phyloP scores from a whole-genome alignment of 768 basidiomycete species.

The Solioccasus polychromus region DNA sequence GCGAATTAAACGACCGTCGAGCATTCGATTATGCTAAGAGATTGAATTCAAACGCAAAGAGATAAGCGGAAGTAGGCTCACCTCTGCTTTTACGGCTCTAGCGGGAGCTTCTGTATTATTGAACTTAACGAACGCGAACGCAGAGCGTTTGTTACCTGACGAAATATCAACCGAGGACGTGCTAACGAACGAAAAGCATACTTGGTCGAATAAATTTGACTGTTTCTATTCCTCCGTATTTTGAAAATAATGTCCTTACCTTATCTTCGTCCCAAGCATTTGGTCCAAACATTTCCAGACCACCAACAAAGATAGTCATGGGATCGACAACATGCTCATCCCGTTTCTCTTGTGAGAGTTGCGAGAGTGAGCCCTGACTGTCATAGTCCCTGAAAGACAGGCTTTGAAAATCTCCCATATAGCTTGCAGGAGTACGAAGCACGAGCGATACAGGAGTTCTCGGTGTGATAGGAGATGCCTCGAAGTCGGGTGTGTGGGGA shows the following conservation, averaged over 20 bases:
- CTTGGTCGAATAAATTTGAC: conserved; percentile 67
- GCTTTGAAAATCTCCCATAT: conserved; percentile 33
- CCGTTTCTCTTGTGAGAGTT: conserved; percentile 22
- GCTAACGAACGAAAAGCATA: conserved; percentile 33
- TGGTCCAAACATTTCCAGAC: conserved; percentile 62
- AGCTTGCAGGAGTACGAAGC: conserved; percentile 39
- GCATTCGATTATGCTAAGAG: conserved; percentile 65
- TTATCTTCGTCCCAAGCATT: conserved; percentile 69
- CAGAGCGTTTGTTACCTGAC: conserved; percentile 60
- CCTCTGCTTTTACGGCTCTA: conserved; percentile 67
- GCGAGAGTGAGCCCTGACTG: conserved; percentile 17
- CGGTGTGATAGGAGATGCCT: conserved; percentile 48
- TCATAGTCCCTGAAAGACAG: conserved; percentile 24
- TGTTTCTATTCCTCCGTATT: conserved; percentile 62
- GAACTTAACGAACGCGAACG: conserved; percentile 79
- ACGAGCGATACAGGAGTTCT: conserved; percentile 47
- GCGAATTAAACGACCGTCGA: conserved; percentile 69
- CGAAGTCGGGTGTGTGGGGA: conserved; percentile 44
- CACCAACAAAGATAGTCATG: conserved; percentile 73
- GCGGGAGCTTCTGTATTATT: conserved; percentile 59
- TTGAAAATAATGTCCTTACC: conserved; percentile 54
- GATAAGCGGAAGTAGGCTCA: conserved; percentile 22
- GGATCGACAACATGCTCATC: conserved; percentile 55
- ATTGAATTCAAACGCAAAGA: conserved; percentile 1
- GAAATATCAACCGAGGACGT: background rate